These are phyloP conservation scores for Populus ilicifolia DNA, from an alignment of 345 rosid genomes.

Conservation along the genomic window DNA sequence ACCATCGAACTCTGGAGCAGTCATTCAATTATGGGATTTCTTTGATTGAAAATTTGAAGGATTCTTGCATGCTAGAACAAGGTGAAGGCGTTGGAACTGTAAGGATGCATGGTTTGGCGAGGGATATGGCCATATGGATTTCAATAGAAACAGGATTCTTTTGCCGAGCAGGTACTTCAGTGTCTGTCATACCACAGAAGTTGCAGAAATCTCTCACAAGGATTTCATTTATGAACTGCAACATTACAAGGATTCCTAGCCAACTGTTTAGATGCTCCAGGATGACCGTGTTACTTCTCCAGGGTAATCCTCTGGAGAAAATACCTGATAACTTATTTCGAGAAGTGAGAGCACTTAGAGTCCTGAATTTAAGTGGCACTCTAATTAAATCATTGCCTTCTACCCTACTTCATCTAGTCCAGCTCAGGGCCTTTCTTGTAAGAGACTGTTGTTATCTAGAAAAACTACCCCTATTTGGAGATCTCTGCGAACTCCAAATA, in stretches of 20 bases:
- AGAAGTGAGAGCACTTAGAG: conserved; percentile 29
- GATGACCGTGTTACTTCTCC: conserved; percentile 30
- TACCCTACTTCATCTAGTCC: conserved; percentile 23
- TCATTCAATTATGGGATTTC: conserved; percentile 32
- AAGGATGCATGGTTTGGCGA: conserved; percentile 48
- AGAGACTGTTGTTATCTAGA: conserved; percentile 31
- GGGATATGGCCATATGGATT: conserved; percentile 46
- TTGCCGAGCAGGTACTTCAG: conserved; percentile 12
- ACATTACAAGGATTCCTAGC: conserved; percentile 21
- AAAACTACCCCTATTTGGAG: conserved; percentile 28
- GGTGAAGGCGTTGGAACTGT: conserved; percentile 29
- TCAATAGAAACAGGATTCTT: conserved; percentile 22
- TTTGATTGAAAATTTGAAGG: conserved; percentile 43
- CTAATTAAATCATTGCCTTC: conserved; percentile 26
- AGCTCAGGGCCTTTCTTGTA: conserved; percentile 37
- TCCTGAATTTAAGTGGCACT: conserved; percentile 36
- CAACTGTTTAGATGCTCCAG: conserved; percentile 20
- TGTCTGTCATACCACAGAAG: background rate
- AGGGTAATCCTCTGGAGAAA: conserved; percentile 29
- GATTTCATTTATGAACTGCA: conserved; percentile 44
- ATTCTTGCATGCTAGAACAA: conserved; percentile 40
- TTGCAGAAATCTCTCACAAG: conserved; percentile 17
- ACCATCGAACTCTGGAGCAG: conserved; percentile 19
- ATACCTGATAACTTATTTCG: conserved; percentile 25
- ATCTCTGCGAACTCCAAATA: conserved; percentile 31